Base-by-base conservation (phyloP, 495 filamentous ascomycete genomes). In the Chaetomium fimeti region DNA sequence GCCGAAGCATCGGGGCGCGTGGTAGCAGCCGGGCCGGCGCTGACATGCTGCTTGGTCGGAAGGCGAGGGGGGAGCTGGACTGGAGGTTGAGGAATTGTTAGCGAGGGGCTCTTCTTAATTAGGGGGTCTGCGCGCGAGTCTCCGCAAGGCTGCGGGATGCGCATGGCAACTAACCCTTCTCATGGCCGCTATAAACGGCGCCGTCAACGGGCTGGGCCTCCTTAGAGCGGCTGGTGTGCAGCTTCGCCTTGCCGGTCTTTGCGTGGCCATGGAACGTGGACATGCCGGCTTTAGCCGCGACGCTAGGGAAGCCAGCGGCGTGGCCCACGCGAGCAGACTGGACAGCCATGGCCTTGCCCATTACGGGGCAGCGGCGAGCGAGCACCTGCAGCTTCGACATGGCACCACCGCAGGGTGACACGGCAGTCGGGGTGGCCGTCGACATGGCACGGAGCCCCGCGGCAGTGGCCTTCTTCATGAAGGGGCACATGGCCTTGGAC, bases 351-450 rank as follows among this genome's bases (percentile, higher is more conserved):
- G 94, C 94, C 82, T 97, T 97, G 75, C 92, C 93, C 94, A 98
- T 98, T 74, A 98, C 87, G 62, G 94, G 94, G 86, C 94, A 98
- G 70, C 94, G 91, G 71, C 91, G 89, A 68, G 92, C 94, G 66
- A 96, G 84, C 58, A 94, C 86, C 82, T 97, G 95, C 67, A 98
- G 85, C 79, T 97, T 98, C 69, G 92, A 96, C 87, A 98, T 97
- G 75, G 89, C 91, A 66, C 93, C 91, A 57, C 92, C 93, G 66
- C 91, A 89, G 29, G 87, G 88, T 53, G 88, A 91, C 56, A 82
- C 79, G 64, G 84, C 84, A 76, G 75, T 79, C 69, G 88, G 84
- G 68, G 89, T 84, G 25, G 91, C 86, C 58, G 92, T 96, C 18
- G 93, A 91, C 64, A 98, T 84, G 61, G 92, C 88, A 63, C 94